Percentiles rank a stretch among this genome's conserved stretches.
Evolutionary conservation across 169 alveolate species (phyloP).

Genomic region (Toxoplasma gondii): DNA sequence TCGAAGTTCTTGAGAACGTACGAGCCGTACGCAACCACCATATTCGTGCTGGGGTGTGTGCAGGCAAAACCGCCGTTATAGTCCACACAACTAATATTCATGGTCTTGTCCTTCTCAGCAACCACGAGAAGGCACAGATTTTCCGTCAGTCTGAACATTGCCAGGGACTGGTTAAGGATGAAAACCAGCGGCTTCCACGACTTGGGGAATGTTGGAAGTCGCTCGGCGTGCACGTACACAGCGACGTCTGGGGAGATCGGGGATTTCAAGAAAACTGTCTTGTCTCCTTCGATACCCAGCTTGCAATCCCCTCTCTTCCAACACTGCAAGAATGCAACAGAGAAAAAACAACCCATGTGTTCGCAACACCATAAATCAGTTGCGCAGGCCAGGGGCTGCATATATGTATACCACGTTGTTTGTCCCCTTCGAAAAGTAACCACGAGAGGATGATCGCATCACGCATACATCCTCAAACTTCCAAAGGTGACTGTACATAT

Average conservation of each 20-base stretch:
- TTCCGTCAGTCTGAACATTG: conserved; percentile 74
- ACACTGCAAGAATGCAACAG: conserved; percentile 43
- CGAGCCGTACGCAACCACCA: conserved; percentile 77
- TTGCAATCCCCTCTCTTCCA: conserved; percentile 61
- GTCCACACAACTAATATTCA: conserved; percentile 73
- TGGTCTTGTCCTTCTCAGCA: conserved; percentile 67
- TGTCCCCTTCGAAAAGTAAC: neutral
- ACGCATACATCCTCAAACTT: no score
- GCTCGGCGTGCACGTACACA: conserved; percentile 74
- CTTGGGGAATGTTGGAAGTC: conserved; percentile 79
- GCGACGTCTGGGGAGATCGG: conserved; percentile 73
- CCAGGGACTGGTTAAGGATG: conserved; percentile 65
- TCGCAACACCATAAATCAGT: no score
- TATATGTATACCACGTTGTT: conserved; percentile 11
- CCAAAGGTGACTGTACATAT: no score
- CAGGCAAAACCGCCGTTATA: conserved; percentile 77
- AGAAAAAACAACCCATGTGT: neutral
- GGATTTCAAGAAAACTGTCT: conserved; percentile 72
- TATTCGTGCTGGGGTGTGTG: conserved; percentile 74
- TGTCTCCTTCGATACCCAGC: conserved; percentile 79
- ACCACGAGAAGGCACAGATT: conserved; percentile 71
- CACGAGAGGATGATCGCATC: neutral
- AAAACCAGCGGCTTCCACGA: conserved; percentile 79
- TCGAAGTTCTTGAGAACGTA: conserved; percentile 69
- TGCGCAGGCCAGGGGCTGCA: neutral